Percentiles rank a stretch among this genome's conserved stretches.
These are phyloP conservation scores for Helenozyma rhizophorensis DNA, from an alignment of 805 yeast species.

Conservation along the genomic window DNA sequence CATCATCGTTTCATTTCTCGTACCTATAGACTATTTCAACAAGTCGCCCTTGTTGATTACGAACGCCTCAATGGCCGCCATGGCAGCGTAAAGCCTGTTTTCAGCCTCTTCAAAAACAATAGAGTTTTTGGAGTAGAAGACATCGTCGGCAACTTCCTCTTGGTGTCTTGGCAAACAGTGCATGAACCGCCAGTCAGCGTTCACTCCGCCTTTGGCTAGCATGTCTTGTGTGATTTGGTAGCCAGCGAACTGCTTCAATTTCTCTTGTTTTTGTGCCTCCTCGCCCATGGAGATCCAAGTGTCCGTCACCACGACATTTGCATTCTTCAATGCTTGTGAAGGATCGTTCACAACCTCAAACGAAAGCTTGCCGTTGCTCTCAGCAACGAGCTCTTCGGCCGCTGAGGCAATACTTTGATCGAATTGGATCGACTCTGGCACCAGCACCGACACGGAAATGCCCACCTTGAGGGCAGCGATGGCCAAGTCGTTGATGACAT, in stretches of 20 bases:
- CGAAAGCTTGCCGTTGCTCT: constrained; percentile 36
- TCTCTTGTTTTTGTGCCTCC: constrained; percentile 69
- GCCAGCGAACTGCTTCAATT: constrained; percentile 77
- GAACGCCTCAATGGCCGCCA: constrained; percentile 87
- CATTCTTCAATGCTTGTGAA: constrained; percentile 60
- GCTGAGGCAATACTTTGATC: constrained; percentile 47
- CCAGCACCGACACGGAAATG: constrained; percentile 76
- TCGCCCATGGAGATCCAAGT: constrained; percentile 99
- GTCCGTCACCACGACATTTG: constrained; percentile 88
- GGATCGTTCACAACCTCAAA: constrained; percentile 72
- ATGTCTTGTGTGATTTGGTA: constrained; percentile 76
- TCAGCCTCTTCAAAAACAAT: constrained; percentile 95
- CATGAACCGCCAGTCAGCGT: constrained; percentile 81
- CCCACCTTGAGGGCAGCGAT: constrained; percentile 84
- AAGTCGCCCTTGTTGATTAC: constrained; percentile 51
- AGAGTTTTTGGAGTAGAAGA: constrained; percentile 75
- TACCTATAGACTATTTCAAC: constrained; percentile 4
- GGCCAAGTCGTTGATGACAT: constrained; percentile 89
- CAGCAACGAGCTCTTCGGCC: constrained; percentile 46
- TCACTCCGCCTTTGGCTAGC: constrained; percentile 55
- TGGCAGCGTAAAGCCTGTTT: constrained; percentile 92
- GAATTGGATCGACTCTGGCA: constrained; percentile 72
- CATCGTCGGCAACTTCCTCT: constrained; percentile 92
- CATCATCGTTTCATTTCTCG: no score
- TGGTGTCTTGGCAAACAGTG: constrained; percentile 95